Conservation (phyloP, 129 eudicot species). For the carrot (Daucus carota) region DNA sequence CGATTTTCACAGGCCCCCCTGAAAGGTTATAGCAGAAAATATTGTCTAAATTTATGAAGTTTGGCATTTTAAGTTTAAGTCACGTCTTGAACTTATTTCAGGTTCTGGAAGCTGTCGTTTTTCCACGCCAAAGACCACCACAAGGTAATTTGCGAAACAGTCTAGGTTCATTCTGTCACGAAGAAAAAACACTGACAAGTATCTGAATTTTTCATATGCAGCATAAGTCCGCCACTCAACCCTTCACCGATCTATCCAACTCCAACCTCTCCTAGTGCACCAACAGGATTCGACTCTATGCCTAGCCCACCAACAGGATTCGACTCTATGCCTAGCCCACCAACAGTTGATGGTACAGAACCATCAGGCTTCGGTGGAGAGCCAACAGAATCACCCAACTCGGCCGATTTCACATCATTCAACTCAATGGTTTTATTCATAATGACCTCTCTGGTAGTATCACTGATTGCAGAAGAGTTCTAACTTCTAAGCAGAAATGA, state of each 20-base stretch:
- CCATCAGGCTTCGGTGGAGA: conserved; percentile 45
- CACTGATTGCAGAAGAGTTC: conserved; percentile 12
- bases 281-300: conserved; percentile 2
- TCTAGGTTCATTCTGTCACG: neutral
- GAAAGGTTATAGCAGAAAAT: no score
- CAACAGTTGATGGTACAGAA: conserved; percentile 32
- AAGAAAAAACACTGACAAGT: conserved; percentile 8
- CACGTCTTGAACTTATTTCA: conserved; percentile 14
- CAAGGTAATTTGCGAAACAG: conserved; percentile 25
- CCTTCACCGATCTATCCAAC: conserved; percentile 51
- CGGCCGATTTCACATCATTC: conserved; percentile 29
- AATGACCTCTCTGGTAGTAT: conserved; percentile 25
- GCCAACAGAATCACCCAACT: conserved; percentile 71
- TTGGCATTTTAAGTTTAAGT: neutral
- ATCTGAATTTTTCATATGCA: conserved; percentile 23
- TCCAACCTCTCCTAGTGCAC: conserved; percentile 44
- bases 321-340: conserved; percentile 17
- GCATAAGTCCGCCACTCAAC: conserved; percentile 51
- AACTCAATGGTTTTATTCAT: conserved; percentile 34
- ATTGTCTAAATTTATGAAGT: no score
- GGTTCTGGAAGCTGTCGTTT: conserved; percentile 68
- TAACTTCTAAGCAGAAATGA: conserved; percentile 35
- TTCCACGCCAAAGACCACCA: conserved; percentile 37
- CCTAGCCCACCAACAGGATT: conserved; percentile 29
- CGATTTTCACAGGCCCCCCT: no score